Evolutionary conservation across 768 basidiomycete species (phyloP).

Genomic region (Serendipita sp.): DNA sequence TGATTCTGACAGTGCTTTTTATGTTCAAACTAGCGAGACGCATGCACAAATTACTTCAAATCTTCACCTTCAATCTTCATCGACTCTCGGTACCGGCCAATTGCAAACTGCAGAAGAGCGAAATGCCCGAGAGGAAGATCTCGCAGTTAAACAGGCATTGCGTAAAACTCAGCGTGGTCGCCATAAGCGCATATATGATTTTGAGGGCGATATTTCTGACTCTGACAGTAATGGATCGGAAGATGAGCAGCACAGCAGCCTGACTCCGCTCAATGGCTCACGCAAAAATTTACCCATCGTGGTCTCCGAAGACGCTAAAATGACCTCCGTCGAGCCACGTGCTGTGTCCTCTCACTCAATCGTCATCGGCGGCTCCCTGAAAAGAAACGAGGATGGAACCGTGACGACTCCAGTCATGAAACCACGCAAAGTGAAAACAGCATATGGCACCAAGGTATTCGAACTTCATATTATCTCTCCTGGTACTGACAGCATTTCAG

Average conservation of each 20-base stretch:
- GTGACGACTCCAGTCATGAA: slow-evolving; percentile 31
- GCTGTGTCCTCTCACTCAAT: slow-evolving; percentile 9
- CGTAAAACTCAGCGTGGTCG: slow-evolving; percentile 29
- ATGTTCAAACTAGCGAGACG: slow-evolving; percentile 35
- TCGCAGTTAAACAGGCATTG: slow-evolving; percentile 36
- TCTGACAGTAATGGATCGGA: slow-evolving; percentile 15
- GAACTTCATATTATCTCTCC: background rate
- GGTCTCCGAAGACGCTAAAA: slow-evolving; percentile 15
- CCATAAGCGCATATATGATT: slow-evolving; percentile 27
- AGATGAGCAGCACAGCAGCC: slow-evolving; percentile 15
- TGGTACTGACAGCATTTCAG: slow-evolving; percentile 22
- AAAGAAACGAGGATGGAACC: slow-evolving; percentile 48
- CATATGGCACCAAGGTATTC: slow-evolving; percentile 16
- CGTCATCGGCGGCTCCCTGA: slow-evolving; percentile 46
- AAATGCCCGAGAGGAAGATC: slow-evolving; percentile 42
- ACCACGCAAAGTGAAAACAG: slow-evolving; percentile 30
- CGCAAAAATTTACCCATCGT: slow-evolving; percentile 13
- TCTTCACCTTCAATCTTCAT: slow-evolving; percentile 55
- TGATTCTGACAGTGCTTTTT: too few species aligned
- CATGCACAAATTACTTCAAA: slow-evolving; percentile 50
- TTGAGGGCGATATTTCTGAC: slow-evolving; percentile 14
- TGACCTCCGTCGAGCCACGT: slow-evolving; percentile 8
- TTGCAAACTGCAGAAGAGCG: slow-evolving; percentile 41
- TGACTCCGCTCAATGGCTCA: slow-evolving; percentile 13
- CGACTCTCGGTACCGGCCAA: slow-evolving; percentile 68